Base-by-base conservation (phyloP, 768 basidiomycete genomes). In the Calocybe gangraenosa region DNA sequence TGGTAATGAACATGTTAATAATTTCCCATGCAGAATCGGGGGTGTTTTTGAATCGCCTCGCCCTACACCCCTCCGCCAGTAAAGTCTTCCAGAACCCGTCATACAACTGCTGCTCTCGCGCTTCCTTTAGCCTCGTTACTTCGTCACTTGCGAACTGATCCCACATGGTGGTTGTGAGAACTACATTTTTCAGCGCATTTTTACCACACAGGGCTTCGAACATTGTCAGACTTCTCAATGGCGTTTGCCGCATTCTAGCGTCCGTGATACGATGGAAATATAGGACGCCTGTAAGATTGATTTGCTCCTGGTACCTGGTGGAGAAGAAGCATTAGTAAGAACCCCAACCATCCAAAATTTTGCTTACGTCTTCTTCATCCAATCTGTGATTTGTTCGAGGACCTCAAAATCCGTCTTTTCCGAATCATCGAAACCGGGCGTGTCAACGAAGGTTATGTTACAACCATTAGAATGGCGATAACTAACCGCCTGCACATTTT, bases 141-240 rank as follows among this genome's bases (percentile, higher is more conserved):
- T 58, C 17, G 34, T 60, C 63, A 33, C 49, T 50, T 35, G 61
- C 56, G 30, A 69, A 65, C 41, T 62, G 60, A 8, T 64, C 65
- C 73, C 74, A 77, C 65, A 69, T 75, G 40, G 67, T 78, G 37
- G 75, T 78, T 31, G 63, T 65, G 44, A 78, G 66, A 42, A 75
- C 63, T 42, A 78, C 69, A 49, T 72, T 70, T 34, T 62, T 58
- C 44, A 74, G 62, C 2, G 64, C 63, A 40, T 56, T 61, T 21
- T 69, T 65, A 17, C 76, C 76, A 52, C 77, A 78, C 10, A 78
- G 62, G 37, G 73, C 65, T 42, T 62, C 61, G 57, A 78, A 78
- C 58, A 78, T 68, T 13, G 59, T 60, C 32, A 75, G 62, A 50
- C 11, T 28, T 11, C 25, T 28, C 30, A 60, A 60, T 15, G 72